Evolutionary conservation across 257 asterid species (phyloP), one percentile per base, ranked within the genome.

Genomic region (Nicotiana obtusifolia): DNA sequence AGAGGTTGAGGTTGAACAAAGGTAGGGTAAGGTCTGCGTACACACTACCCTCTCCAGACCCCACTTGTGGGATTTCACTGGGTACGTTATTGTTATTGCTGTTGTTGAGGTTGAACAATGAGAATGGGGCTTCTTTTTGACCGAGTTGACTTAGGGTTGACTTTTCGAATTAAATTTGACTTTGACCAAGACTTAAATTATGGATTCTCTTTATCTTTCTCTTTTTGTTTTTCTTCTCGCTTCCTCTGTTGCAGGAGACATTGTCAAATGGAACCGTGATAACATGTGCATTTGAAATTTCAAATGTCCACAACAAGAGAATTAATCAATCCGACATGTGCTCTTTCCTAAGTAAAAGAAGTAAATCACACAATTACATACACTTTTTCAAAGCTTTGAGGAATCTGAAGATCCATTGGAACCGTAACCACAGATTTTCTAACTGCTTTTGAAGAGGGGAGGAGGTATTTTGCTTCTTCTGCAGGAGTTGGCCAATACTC

Each of bases 401-500:
- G 98, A 77, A 91, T 78, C 82, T 92, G 94, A 85, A 95, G 65
- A 78, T 88, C 86, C 87, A 86, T 64, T 15, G 87, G 87, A 82
- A 86, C 85, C 52, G 84, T 83, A 35, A 86, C 87, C 66, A 88
- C 84, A 73, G 94, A 77, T 86, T 83, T 87, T 85, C 86, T 86
- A 86, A 87, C 85, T 19, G 84, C 77, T 62, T 83, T 83, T 66
- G 76, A 88, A 53, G 89, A 86, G 54, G 80, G 84, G 49, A 89
- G 4, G 56, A 83, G 90, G 81, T 85, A 95, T 82, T 93, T 95
- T 64, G 89, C 95, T 88, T 94, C 97, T 88, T 95, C 99, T 52
- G 78, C 87, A 73, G 97, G 92, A 83, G 96, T 90, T 82, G 98
- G 98, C 99, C 97, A 94, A 86, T 95, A 94, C 84, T 92, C 97